These are phyloP conservation scores for Cercophora scortea DNA, from an alignment of 495 filamentous ascomycete genomes.

Conservation along the genomic window DNA sequence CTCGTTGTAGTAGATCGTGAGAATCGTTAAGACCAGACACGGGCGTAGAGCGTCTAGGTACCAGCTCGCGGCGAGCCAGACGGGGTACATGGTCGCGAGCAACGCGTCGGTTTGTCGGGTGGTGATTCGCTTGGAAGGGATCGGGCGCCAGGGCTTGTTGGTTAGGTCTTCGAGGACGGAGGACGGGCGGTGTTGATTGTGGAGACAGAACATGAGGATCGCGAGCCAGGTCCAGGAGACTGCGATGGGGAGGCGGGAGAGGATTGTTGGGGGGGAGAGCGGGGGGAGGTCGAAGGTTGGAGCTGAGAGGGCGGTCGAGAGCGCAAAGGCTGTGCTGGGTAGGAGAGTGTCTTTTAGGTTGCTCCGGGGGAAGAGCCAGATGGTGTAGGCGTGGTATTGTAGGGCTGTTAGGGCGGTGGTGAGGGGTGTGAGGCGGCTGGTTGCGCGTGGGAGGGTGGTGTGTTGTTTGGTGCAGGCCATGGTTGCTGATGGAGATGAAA, in stretches of 20 bases:
- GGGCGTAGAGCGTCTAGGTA: too few species aligned
- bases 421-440: too few species aligned
- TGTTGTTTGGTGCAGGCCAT: too few species aligned
- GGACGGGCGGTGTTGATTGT: slow-evolving; percentile 41
- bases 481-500: too few species aligned
- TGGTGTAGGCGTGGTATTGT: slow-evolving; percentile 5
- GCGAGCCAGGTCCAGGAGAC: slow-evolving; percentile 24
- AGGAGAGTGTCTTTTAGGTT: slow-evolving; percentile 15
- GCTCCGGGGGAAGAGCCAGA: slow-evolving; percentile 27
- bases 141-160: slow-evolving; percentile 55
- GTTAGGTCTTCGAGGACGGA: slow-evolving; percentile 43
- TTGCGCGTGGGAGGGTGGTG: too few species aligned
- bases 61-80: too few species aligned
- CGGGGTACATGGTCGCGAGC: too few species aligned
- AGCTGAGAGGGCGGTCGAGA: background rate
- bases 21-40: too few species aligned
- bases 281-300: background rate
- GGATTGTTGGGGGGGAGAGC: background rate
- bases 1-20: too few species aligned
- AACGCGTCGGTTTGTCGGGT: slow-evolving; percentile 17
- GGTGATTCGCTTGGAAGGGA: slow-evolving; percentile 36
- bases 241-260: slow-evolving; percentile 13
- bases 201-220: slow-evolving; percentile 35
- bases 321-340: background rate
- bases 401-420: background rate